These are phyloP conservation scores for Colletotrichum lupini DNA, from an alignment of 2,329 filamentous ascomycete genomes.

Conservation along the genomic window DNA sequence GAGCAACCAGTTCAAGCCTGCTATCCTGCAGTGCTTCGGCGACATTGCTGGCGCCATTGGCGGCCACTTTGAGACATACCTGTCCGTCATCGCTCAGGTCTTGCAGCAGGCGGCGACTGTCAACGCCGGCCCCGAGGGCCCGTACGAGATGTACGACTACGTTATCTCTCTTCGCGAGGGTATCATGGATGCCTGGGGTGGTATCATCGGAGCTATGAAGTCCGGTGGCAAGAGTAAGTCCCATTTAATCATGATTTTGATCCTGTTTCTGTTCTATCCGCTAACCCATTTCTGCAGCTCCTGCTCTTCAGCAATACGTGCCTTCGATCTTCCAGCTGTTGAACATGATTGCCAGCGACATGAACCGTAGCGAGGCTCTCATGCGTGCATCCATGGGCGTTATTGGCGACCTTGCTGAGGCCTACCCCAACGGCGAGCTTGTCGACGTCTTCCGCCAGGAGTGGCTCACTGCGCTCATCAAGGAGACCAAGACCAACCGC, in stretches of 20 bases:
- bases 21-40: conserved; percentile 97
- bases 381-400: conserved; percentile 97
- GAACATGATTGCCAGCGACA: conserved; percentile 81
- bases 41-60: conserved; percentile 96
- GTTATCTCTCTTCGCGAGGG: conserved; percentile 94
- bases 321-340: conserved; percentile 89
- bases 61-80: conserved; percentile 91
- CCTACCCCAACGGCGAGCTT: conserved; percentile 91
- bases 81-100: conserved; percentile 91
- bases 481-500: conserved; percentile 89
- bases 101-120: conserved; percentile 92
- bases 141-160: conserved; percentile 97
- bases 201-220: conserved; percentile 96
- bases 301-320: conserved; percentile 80
- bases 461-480: conserved; percentile 90
- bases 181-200: conserved; percentile 99
- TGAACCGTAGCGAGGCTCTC: conserved; percentile 89
- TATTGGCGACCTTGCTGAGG: conserved; percentile 93
- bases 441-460: conserved; percentile 87
- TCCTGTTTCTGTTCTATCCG: background rate
- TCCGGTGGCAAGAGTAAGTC: conserved; percentile 77
- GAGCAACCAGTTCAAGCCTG: conserved; percentile 96
- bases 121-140: conserved; percentile 80
- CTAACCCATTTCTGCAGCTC: conserved; percentile 61
- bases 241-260: conserved; percentile 27